Percentiles rank a stretch among this genome's conserved stretches.
Conservation (phyloP, 257 asterid species). For the Osmanthus fragrans region DNA sequence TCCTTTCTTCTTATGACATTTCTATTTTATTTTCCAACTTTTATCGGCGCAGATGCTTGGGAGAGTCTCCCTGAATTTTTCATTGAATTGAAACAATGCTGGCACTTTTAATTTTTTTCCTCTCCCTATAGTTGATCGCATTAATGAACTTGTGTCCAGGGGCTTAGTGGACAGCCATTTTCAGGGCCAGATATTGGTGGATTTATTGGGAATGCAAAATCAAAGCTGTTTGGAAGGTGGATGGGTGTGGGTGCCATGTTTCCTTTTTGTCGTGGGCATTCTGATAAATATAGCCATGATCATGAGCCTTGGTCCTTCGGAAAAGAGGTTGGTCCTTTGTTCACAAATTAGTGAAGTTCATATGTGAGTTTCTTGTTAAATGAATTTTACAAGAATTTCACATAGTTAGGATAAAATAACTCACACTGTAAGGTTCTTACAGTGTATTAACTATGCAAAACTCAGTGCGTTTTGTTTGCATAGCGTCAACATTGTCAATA, state of each 20-base stretch:
- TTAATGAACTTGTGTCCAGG: conserved; percentile 50
- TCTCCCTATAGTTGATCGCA: conserved; percentile 2
- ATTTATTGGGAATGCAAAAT: conserved; percentile 88
- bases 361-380: not conserved
- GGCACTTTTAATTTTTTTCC: not conserved
- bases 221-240: conserved; percentile 95
- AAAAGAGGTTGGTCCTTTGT: conserved; percentile 62
- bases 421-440: not conserved
- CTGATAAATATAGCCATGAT: conserved; percentile 62
- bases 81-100: not conserved
- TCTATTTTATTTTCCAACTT: not conserved
- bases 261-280: conserved; percentile 97
- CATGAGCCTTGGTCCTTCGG: conserved; percentile 99
- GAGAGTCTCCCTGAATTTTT: not conserved
- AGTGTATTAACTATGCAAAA: not conserved
- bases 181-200: conserved; percentile 99
- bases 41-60: not conserved
- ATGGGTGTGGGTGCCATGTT: conserved; percentile 92
- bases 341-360: not conserved
- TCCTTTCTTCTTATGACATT: not conserved
- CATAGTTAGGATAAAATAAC: not conserved
- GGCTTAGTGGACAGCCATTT: conserved; percentile 90
- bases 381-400: not conserved
- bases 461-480: not conserved
- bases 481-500: not conserved